phyloP scores from a whole-genome alignment of 1,284 basidiomycete species.

The Leccinum fallax region DNA sequence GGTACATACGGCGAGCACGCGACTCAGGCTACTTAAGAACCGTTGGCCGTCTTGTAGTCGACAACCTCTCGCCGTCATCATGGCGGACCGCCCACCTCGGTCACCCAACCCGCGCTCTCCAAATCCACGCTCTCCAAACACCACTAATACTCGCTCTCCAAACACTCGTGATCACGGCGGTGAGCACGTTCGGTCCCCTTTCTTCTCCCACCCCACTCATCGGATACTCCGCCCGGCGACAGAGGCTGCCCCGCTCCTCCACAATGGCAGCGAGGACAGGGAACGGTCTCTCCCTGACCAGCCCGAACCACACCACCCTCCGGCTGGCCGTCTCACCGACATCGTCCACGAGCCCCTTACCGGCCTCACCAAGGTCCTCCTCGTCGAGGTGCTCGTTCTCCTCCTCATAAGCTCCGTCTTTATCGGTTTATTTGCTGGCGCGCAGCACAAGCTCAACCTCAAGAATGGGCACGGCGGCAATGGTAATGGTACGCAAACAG shows the following conservation, averaged over 20 bases:
- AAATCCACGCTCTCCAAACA: constrained; percentile 40
- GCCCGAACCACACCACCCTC: constrained; percentile 34
- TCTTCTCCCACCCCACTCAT: constrained; percentile 13
- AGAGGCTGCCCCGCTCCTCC: constrained; percentile 62
- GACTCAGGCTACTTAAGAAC: constrained; percentile 34
- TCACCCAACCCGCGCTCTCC: constrained; percentile 37
- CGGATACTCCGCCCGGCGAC: background rate
- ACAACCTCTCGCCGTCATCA: constrained; percentile 30
- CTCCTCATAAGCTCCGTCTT: constrained; percentile 85
- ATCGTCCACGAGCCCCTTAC: constrained; percentile 78
- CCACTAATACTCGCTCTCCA: constrained; percentile 24
- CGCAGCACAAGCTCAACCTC: constrained; percentile 71
- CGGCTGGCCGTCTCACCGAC: constrained; percentile 54
- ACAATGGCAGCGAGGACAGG: constrained; percentile 42
- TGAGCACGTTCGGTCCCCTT: background rate
- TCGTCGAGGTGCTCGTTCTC: constrained; percentile 73
- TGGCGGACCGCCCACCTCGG: constrained; percentile 39
- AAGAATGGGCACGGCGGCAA: constrained; percentile 41
- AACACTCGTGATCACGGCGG: constrained; percentile 48
- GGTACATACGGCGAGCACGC: constrained; percentile 33
- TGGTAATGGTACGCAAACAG: constrained; percentile 42
- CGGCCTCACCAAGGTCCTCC: constrained; percentile 82
- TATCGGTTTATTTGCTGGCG: constrained; percentile 90
- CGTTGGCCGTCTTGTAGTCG: constrained; percentile 2
- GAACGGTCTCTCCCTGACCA: constrained; percentile 36